Evolutionary conservation across 2,329 filamentous ascomycete species (phyloP), one percentile per base, ranked within the genome.

Genomic region (Penicillium palitans): DNA sequence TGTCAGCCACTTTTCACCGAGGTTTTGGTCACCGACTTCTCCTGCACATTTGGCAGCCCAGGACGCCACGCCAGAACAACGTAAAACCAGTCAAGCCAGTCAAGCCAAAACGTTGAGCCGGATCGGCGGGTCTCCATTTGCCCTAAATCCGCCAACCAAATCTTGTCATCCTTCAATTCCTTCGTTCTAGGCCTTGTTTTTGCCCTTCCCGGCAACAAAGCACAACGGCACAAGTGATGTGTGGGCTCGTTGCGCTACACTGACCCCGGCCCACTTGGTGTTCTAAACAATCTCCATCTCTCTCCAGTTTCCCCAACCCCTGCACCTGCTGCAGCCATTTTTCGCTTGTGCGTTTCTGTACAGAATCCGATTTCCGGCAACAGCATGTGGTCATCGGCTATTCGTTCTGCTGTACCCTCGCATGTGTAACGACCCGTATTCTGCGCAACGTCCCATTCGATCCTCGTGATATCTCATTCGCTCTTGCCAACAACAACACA

Each of bases 341-440:
- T 41, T 53, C 44, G 42, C 35, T 53, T 50, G 45, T 55, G 53
- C 44, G 45, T 54, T 52, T 53, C 42, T 42, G 50, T 53, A 42
- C 52, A 47, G 37, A 31, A 42, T 44, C 53, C 45, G 25, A 48
- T 52, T 58, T 47, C 42, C 31, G 44, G 50, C 48, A 45, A 39
- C 70, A 72, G 71, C 71, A 74, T 74, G 72, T 74, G 72, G 68
- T 67, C 60, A 62, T 68, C 66, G 66, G 66, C 63, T 67, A 72
- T 73, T 74, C 67, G 70, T 65, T 64, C 61, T 61, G 55, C 62
- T 62, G 62, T 58, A 66, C 51, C 59, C 47, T 70, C 63, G 59
- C 61, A 64, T 62, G 71, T 72, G 72, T 76, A 75, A 73, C 69
- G 58, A 62, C 41, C 55, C 55, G 60, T 70, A 60, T 66, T 69